Evolutionary conservation across 1,284 basidiomycete genomes (phyloP).

Genomic region (Irpex sp.): DNA sequence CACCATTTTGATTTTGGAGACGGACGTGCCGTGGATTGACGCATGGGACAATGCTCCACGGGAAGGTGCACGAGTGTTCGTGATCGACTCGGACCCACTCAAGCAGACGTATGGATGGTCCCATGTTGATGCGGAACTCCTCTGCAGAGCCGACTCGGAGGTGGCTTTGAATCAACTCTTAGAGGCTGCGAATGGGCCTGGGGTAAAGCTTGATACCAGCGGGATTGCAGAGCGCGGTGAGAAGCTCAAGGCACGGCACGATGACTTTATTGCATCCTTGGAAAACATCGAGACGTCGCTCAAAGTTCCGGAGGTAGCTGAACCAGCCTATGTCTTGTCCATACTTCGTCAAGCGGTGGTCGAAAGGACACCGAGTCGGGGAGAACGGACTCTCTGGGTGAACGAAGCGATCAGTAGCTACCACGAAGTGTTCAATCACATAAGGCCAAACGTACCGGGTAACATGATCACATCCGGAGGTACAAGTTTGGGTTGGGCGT

Average conservation of each 20-base stretch:
- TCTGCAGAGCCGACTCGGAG: constrained; percentile 55
- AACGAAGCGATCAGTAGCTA: constrained; percentile 66
- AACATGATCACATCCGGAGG: constrained; percentile 53
- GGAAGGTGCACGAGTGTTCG: constrained; percentile 46
- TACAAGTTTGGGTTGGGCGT: constrained; percentile 61
- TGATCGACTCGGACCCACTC: constrained; percentile 64
- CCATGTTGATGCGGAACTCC: constrained; percentile 52
- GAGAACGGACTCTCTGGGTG: constrained; percentile 44
- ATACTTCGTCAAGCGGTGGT: constrained; percentile 42
- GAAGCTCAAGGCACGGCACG: constrained; percentile 19
- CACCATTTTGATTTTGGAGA: constrained; percentile 59
- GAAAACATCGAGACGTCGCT: constrained; percentile 19
- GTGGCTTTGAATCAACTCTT: constrained; percentile 50
- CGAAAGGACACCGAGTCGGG: constrained; percentile 31
- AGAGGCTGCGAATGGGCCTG: constrained; percentile 16
- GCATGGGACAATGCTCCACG: constrained; percentile 40
- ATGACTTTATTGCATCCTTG: constrained; percentile 24
- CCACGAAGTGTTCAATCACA: constrained; percentile 49
- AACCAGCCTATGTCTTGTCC: constrained; percentile 38
- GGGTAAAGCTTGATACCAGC: constrained; percentile 6
- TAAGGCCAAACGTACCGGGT: constrained; percentile 50
- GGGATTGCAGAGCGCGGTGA: constrained; percentile 9
- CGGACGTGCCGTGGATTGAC: constrained; percentile 65
- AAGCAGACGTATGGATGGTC: constrained; percentile 50
- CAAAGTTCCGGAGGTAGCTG: constrained; percentile 11